phyloP scores from a whole-genome alignment of 495 filamentous ascomycete species.

The Cryomyces minteri region DNA sequence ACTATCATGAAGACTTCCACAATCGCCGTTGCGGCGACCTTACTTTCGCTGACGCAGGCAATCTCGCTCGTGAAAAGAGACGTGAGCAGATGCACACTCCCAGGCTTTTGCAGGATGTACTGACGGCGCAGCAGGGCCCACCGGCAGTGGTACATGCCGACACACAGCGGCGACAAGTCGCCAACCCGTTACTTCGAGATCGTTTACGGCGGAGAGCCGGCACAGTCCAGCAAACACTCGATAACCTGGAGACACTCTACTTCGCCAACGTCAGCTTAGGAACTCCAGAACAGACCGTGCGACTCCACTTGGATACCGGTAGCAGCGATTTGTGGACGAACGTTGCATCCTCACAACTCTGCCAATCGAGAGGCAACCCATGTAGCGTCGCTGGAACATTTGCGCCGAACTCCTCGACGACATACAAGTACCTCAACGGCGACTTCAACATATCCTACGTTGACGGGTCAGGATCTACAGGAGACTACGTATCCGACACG shows the following conservation, averaged over 20 bases:
- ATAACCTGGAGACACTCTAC: conserved; percentile 27
- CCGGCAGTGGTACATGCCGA: conserved; percentile 14
- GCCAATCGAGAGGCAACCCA: conserved; percentile 18
- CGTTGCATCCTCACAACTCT: conserved; percentile 42
- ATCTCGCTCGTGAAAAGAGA: conserved; percentile 16
- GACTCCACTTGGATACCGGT: conserved; percentile 31
- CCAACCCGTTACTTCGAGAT: conserved; percentile 16
- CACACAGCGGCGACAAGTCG: conserved; percentile 18
- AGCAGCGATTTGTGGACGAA: conserved; percentile 89
- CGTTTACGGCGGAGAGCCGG: conserved; percentile 11
- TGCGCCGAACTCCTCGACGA: conserved; percentile 55
- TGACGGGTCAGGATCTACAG: conserved; percentile 61
- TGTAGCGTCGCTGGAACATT: conserved; percentile 26
- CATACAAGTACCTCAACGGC: conserved; percentile 54
- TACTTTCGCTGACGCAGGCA: conserved; percentile 9
- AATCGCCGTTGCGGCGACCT: conserved; percentile 5
- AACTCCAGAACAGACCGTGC: conserved; percentile 24
- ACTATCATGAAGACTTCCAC: neutral
- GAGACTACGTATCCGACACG: conserved; percentile 73
- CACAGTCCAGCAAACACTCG: conserved; percentile 17
- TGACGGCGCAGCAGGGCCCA: neutral
- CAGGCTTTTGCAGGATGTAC: conserved; percentile 1
- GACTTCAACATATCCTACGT: conserved; percentile 88
- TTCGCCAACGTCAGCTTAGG: conserved; percentile 27
- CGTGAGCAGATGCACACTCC: conserved; percentile 4